A percentile compares a stretch with the other conserved stretches of the same genome.
Evolutionary conservation across 176 grass and related monocot genomes (phyloP).

Genomic region (Eragrostis nindensis): DNA sequence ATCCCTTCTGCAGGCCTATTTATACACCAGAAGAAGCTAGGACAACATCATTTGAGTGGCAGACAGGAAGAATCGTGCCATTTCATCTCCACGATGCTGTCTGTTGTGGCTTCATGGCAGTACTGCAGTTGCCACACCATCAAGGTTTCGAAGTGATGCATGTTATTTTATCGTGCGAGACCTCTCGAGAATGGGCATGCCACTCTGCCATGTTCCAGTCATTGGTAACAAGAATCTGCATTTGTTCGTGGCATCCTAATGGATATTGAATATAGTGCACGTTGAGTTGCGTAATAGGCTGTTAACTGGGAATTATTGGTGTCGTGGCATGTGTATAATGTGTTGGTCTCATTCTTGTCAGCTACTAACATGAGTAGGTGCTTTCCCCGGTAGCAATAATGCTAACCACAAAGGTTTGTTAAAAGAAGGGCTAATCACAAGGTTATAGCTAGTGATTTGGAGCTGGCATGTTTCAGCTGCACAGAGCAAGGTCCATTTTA

Average conservation of each 20-base stretch:
- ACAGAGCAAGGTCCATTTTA: constrained; percentile 20
- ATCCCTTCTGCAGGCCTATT: constrained; percentile 27
- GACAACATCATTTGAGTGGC: constrained; percentile 21
- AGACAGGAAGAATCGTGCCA: constrained; percentile 41
- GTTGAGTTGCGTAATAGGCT: neutral
- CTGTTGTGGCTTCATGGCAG: constrained; percentile 12
- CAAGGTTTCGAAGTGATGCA: constrained; percentile 35
- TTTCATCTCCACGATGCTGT: constrained; percentile 33
- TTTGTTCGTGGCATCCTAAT: neutral
- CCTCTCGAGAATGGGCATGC: constrained; percentile 7
- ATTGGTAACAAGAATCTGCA: constrained; percentile 44
- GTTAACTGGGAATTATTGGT: constrained; percentile 35
- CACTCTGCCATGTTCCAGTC: constrained; percentile 41
- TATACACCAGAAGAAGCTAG: constrained; percentile 38
- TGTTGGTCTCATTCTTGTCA: constrained; percentile 1
- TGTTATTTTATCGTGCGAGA: constrained; percentile 7
- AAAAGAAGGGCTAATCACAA: neutral
- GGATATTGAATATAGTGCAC: constrained; percentile 21
- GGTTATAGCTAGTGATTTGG: neutral
- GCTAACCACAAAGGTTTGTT: neutral
- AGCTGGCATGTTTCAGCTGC: constrained; percentile 28
- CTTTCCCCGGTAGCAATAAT: neutral
- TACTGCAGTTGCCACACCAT: constrained; percentile 8
- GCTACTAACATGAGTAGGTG: neutral
- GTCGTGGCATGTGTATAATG: constrained; percentile 11